These are phyloP conservation scores for Allium cepa DNA, from an alignment of 106 monocot genomes.

Conservation along the genomic window DNA sequence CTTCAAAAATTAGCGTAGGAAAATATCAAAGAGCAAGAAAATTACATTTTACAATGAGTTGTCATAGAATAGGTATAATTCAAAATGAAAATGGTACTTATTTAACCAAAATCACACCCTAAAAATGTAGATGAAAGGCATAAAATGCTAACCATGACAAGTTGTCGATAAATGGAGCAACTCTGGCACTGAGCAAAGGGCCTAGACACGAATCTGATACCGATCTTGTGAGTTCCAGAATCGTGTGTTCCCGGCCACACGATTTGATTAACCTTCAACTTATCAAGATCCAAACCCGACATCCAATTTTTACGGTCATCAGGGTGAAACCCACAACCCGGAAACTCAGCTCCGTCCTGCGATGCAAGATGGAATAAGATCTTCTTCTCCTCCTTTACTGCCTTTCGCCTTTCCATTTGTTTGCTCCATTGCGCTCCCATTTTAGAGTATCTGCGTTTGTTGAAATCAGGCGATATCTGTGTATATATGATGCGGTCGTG, in stretches of 20 bases:
- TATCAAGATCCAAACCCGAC: conserved; percentile 25
- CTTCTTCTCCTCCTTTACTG: conserved; percentile 41
- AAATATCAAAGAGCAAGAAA: too few species aligned
- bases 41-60: too few species aligned
- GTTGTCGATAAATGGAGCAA: conserved; percentile 64
- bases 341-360: conserved; percentile 45
- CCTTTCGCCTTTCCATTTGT: conserved; percentile 47
- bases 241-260: conserved; percentile 93
- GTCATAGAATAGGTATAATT: too few species aligned
- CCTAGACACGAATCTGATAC: conserved; percentile 50
- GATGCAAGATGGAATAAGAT: conserved; percentile 30
- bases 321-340: conserved; percentile 65
- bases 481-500: too few species aligned
- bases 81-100: too few species aligned
- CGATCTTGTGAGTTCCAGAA: conserved; percentile 85
- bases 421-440: conserved; percentile 61
- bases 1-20: too few species aligned
- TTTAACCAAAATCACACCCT: too few species aligned
- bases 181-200: conserved; percentile 90
- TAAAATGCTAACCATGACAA: conserved; percentile 7
- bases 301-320: conserved; percentile 74
- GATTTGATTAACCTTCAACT: conserved; percentile 43
- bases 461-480: neutral
- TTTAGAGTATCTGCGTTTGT: neutral
- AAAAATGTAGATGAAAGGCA: neutral